Evolutionary conservation across 2,329 filamentous ascomycete genomes (phyloP), one percentile per base, ranked within the genome.

Genomic region (Aspergillus sp.): DNA sequence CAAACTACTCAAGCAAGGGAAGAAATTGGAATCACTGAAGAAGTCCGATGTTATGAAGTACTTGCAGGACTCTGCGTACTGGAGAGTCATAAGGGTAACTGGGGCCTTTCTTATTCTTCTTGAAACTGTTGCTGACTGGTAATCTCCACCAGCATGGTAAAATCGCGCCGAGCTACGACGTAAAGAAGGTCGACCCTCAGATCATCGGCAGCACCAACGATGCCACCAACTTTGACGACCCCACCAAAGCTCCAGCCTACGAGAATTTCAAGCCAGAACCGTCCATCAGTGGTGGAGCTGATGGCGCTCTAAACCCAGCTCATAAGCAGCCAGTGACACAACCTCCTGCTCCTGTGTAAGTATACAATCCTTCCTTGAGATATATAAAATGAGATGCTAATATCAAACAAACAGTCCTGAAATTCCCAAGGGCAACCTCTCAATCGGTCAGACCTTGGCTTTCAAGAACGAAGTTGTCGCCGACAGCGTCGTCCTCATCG

Each of bases 121-220:
- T 7, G 1, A 27, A 5, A 7, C 9, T 28, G 9, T 13, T 26
- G 5, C 7, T n/a, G 27, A 28, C 10, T n/a, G 12, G 13, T 42
- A 12, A 45, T 9, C 11, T 13, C n/a, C 19, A 4, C 8, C 13
- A 48, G 43, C 32, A 48, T 13, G 46, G 44, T 13, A 48, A 42
- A 28, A 39, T 45, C 27, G 7, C 45, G 4, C 46, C 43, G 10
- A 31, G 43, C 8, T 46, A 48, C 29, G 39, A 48, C 8, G 46
- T 46, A 12, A 39, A 48, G 29, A 43, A 43, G 11, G 39, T 48
- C n/a, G 43, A 48, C 3, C 11, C 45, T 12, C 43, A 48, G 11
- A 46, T 48, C 30, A 48, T 48, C 27, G 46, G 46, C 5, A 46
- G 43, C 30, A 46, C 31, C 26, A 48, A 48, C 27, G 43, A 48